Conservation (phyloP, 345 rosid species). For the Eucalyptus cloeziana region DNA sequence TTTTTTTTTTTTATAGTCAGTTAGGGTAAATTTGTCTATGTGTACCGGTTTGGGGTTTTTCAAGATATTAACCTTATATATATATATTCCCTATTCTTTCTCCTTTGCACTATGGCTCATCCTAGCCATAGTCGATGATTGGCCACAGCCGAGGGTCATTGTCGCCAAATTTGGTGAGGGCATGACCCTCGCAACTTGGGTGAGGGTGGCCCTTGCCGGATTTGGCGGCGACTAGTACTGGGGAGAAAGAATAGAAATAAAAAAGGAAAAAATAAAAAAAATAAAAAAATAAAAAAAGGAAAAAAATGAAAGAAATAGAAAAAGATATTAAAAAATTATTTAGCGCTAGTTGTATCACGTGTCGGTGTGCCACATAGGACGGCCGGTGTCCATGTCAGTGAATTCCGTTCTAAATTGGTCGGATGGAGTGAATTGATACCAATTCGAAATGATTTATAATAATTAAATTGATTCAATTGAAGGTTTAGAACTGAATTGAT, state of each 20-base stretch:
- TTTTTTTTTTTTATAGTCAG: no score
- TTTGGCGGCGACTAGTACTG: accelerated
- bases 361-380: accelerated
- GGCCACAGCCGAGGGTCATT: accelerated
- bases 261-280: no score
- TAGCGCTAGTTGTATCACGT: accelerated
- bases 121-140: accelerated
- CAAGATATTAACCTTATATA: no score
- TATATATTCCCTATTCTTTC: no score
- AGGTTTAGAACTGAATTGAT: accelerated
- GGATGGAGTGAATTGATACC: accelerated
- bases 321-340: no score
- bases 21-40: no score
- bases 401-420: accelerated
- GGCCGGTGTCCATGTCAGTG: accelerated
- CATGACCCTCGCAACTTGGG: accelerated
- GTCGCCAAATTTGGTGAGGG: accelerated
- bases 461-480: accelerated
- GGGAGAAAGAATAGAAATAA: no score
- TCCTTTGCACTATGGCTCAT: no score
- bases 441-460: accelerated
- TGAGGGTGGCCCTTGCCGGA: accelerated
- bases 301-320: accelerated
- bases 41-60: no score
- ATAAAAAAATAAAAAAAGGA: no score